Evolutionary conservation across 1,139 yeast genomes (phyloP), one percentile per base, ranked within the genome.

Genomic region (Yamadazyma trypodendri): DNA sequence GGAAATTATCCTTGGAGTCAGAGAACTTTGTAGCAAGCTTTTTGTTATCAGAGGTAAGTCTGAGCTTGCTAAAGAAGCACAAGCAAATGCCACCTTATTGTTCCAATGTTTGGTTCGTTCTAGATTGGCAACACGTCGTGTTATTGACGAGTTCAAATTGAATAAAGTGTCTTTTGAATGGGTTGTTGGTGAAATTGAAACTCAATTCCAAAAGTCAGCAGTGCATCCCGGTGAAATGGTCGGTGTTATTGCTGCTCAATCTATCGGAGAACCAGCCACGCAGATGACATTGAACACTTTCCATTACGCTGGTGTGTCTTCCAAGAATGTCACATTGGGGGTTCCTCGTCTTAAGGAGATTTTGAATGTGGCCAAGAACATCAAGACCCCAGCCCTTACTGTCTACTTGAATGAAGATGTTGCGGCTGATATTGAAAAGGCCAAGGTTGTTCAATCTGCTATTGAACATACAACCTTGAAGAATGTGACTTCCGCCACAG

Each of bases 181-280:
- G 98, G 95, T 88, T 31, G 54, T 89, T 45, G 97, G 96, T 56
- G 96, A 92, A 59, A 77, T 94, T 51, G 96, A 89, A 58, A 78
- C 92, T 18, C 97, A 90, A 62, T 94, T 90, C 68, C 90, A 87
- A 51, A 86, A 85, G 63, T 84, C 97, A 3, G 72, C 89, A 56
- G 98, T 90, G 35, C 94, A 94, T 51, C 97, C 99, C 9, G 99
- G 99, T 74, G 98, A 92, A 63, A 92, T 92, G 98, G 98, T 94
- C 42, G 99, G 99, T 72, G 97, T 92, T 39, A 79, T 92, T 57
- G 99, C 98, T 39, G 98, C 99, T 1, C 99, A 92, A 71, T 89
- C 97, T 33, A 92, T 92, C 70, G 99, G 99, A 72, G 99, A 92
- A 64, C 99, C 99, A 36, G 98, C 98, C 20, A 92, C 99, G 20